Conservation (phyloP, 2,329 filamentous ascomycete species). For the Aspergillus aculeatus region DNA sequence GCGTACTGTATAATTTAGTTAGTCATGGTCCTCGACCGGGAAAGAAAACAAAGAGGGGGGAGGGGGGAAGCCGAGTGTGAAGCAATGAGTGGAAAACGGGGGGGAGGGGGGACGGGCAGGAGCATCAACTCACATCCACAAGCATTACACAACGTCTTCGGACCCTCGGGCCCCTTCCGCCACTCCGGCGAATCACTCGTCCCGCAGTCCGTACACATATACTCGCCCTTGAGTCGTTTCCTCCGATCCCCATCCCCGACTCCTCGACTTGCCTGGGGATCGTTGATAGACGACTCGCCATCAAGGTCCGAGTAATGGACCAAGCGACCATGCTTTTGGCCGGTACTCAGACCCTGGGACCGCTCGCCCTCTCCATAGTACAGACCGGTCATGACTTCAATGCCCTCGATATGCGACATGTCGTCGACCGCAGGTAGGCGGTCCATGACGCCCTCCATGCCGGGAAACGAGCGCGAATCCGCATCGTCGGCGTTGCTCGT, state of each 20-base stretch:
- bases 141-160: constrained; percentile 93
- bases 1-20: constrained; percentile 42
- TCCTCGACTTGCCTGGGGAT: constrained; percentile 57
- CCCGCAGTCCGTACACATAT: constrained; percentile 93
- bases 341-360: constrained; percentile 82
- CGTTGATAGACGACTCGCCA: constrained; percentile 69
- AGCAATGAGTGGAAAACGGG: background rate
- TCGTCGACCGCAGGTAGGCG: constrained; percentile 83
- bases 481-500: constrained; percentile 32
- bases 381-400: constrained; percentile 89
- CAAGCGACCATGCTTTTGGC: constrained; percentile 74
- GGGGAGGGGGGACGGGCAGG: background rate
- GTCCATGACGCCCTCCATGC: constrained; percentile 71
- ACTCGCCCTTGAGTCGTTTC: constrained; percentile 89
- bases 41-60: background rate
- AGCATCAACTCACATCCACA: constrained; percentile 67
- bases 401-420: constrained; percentile 74
- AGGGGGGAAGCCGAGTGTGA: background rate
- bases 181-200: constrained; percentile 93
- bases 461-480: constrained; percentile 51
- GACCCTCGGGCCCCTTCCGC: constrained; percentile 88
- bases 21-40: background rate
- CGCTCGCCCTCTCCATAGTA: constrained; percentile 86
- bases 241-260: constrained; percentile 67
- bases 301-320: constrained; percentile 74